Base-by-base conservation (phyloP, 2,329 filamentous ascomycete genomes). In the Alternaria hordeiaustralica region DNA sequence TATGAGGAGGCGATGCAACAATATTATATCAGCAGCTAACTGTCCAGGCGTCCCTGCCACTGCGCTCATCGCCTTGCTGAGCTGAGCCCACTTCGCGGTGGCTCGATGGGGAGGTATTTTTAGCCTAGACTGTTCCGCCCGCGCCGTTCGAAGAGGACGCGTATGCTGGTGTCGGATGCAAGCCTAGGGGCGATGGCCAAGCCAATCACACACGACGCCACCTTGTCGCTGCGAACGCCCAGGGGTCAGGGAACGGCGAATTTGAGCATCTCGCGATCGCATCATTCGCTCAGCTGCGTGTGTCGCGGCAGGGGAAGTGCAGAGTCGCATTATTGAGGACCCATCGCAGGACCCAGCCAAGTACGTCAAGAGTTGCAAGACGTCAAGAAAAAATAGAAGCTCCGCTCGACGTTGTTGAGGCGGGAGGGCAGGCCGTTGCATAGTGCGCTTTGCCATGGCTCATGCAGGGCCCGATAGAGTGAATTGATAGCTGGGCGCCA, bases 401-500 rank as follows among this genome's bases (percentile, higher is more conserved):
- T 55, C 44, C 18, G 28, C 28, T 25, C 58, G 58, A 55, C 58
- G 58, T 55, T 60, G 45, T 61, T 61, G 59, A 58, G 60, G 41
- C 60, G 41, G 60, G 55, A 41, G 41, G 49, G 55, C 49, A 51
- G 49, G 60, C 55, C 55, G 55, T 63, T 65, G 68, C 63, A 54
- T 60, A 64, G 60, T 58, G 55, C 43, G 51, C 60, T 66, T 59
- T 49, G 64, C 60, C 65, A 68, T 68, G 56, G 51, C 61, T 55
- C 45, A 71, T 73, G 71, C 67, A 69, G 62, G 58, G 68, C 45
- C 46, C 46, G 49, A 49, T 53, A 47, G 49, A 62, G 59, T 21
- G 57, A 59, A 54, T 59, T 61, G 65, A 69, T 72, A 69, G 68
- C 69, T 60, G 61, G 54, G 60, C 57, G 60, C 28, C 25, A 51